Percentiles rank a stretch among this genome's conserved stretches.
phyloP scores from a whole-genome alignment of 2,329 filamentous ascomycete species.

The Herpotrichia juniperi region DNA sequence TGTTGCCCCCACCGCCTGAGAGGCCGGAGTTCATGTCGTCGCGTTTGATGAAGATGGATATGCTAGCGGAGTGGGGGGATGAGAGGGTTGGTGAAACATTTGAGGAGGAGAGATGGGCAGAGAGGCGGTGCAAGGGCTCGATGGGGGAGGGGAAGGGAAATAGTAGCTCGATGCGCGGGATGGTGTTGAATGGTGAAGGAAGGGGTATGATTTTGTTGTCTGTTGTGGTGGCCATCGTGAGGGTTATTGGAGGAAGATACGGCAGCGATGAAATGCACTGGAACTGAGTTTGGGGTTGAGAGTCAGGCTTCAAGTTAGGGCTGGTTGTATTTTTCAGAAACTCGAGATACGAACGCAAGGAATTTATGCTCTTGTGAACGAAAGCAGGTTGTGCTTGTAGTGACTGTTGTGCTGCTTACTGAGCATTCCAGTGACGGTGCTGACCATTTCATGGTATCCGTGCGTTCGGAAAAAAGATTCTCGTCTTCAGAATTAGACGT shows the following conservation, averaged over 20 bases:
- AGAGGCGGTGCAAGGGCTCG: slow-evolving; percentile 69
- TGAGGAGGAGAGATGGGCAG: slow-evolving; percentile 29
- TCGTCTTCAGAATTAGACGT: too few relatives aligned
- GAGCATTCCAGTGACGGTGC: too few relatives aligned
- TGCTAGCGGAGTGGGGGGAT: neutral
- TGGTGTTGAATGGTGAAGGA: slow-evolving; percentile 39
- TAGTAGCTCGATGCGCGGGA: slow-evolving; percentile 63
- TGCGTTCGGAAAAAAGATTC: too few relatives aligned
- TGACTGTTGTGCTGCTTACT: too few relatives aligned
- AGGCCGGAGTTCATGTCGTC: slow-evolving; percentile 74
- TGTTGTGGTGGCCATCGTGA: neutral
- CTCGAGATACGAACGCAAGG: too few relatives aligned
- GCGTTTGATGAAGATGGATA: slow-evolving; percentile 70
- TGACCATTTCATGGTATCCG: too few relatives aligned
- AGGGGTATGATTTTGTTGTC: neutral
- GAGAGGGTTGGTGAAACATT: neutral
- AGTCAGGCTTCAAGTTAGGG: too few relatives aligned
- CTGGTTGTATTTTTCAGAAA: too few relatives aligned
- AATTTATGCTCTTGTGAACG: too few relatives aligned
- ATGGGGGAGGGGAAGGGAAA: slow-evolving; percentile 73
- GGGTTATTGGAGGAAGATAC: neutral
- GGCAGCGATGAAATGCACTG: too few relatives aligned
- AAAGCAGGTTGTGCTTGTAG: too few relatives aligned
- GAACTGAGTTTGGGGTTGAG: too few relatives aligned
- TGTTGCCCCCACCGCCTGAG: slow-evolving; percentile 73